Conservation (phyloP, 192 early-diverging fungal genomes). For the Gaertneriomyces sp. region DNA sequence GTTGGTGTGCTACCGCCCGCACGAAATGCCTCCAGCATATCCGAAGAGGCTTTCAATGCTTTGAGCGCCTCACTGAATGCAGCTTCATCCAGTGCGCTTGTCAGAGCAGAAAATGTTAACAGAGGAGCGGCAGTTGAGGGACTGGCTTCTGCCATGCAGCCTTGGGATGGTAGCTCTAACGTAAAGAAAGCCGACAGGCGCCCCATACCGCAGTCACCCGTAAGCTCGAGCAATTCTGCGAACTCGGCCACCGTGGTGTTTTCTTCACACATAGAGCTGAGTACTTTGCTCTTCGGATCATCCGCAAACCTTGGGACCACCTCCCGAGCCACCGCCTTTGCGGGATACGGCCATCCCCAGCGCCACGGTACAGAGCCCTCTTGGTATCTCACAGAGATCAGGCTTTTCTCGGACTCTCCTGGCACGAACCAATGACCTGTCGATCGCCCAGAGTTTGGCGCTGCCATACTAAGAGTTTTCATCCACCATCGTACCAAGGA, state of each 20-base stretch:
- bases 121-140: no score
- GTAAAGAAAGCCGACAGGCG: slow-evolving; percentile 66
- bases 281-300: slow-evolving; percentile 50
- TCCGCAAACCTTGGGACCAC: slow-evolving; percentile 54
- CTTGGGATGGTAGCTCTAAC: not conserved
- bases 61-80: no score
- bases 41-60: no score
- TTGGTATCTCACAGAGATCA: no score
- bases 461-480: slow-evolving; percentile 33
- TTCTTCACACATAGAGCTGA: slow-evolving; percentile 12
- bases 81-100: no score
- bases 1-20: no score
- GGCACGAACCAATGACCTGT: slow-evolving; percentile 57
- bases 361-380: not conserved
- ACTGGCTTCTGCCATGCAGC: no score
- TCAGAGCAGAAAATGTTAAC: no score
- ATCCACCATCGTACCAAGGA: slow-evolving; percentile 78
- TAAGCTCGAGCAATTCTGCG: slow-evolving; percentile 63
- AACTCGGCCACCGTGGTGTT: slow-evolving; percentile 51
- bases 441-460: not conserved
- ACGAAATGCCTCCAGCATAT: no score
- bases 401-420: slow-evolving; percentile 32
- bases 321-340: not conserved
- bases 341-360: slow-evolving; percentile 16
- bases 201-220: slow-evolving; percentile 73